Percentiles rank a stretch among this genome's conserved stretches.
Evolutionary conservation across 805 yeast genomes (phyloP).

Genomic region (Hanseniaspora nectarophila): DNA sequence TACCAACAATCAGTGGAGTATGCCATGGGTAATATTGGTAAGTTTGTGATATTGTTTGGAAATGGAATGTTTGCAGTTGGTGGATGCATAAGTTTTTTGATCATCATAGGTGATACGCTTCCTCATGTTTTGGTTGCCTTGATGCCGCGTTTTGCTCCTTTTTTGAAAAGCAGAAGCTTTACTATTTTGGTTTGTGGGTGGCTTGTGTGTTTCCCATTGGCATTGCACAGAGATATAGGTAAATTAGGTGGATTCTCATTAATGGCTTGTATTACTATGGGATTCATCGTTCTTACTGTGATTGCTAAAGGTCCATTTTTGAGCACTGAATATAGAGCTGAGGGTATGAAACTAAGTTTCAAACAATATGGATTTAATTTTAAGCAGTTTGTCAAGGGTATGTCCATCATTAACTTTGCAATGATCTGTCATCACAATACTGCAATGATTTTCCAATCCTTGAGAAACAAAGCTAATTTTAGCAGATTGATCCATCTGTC

Average conservation of each 20-base stretch:
- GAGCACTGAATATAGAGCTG: constrained; percentile 38
- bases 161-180: constrained; percentile 58
- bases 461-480: constrained; percentile 67
- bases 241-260: constrained; percentile 78
- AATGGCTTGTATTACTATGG: constrained; percentile 76
- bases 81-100: constrained; percentile 86
- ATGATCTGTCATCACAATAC: constrained; percentile 93
- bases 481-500: constrained; percentile 70
- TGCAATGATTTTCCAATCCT: constrained; percentile 74
- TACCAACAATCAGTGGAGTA: constrained; percentile 76
- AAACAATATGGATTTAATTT: constrained; percentile 19
- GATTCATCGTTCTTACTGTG: constrained; percentile 61
- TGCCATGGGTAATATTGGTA: constrained; percentile 68
- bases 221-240: constrained; percentile 68
- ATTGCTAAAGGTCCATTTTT: constrained; percentile 60
- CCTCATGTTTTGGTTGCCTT: constrained; percentile 58
- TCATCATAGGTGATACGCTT: constrained; percentile 87
- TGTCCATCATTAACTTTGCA: constrained; percentile 90
- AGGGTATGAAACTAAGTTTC: constrained; percentile 41
- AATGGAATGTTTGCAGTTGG: constrained; percentile 90
- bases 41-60: constrained; percentile 51
- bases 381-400: constrained; percentile 64
- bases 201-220: constrained; percentile 69
- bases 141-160: constrained; percentile 30
- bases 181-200: constrained; percentile 59